Base-by-base conservation (phyloP, 352 stramenopile species). In the Phytophthora kernoviae region DNA sequence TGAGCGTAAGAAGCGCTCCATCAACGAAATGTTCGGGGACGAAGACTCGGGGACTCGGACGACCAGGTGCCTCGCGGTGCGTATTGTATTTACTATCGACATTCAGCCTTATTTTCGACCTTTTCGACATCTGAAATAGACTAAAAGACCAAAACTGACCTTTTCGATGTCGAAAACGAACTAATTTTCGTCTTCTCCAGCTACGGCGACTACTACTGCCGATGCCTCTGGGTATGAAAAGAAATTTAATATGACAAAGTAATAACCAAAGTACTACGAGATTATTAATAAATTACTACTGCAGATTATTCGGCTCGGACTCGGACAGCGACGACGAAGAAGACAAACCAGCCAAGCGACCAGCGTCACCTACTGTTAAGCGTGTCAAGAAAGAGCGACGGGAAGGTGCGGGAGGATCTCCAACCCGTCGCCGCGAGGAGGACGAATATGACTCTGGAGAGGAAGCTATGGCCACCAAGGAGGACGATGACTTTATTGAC, bases 401-500 rank as follows among this genome's bases (percentile, higher is more conserved):
- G 9, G 12, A 75, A 41, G 24, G 6, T 30, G 24, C 24, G 24
- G 24, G 24, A 30, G 24, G 6, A 3, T 30, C 24, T 30, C 6
- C 24, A 30, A 30, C 24, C 6, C 62, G 36, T 42, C 55, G 53
- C 10, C 40, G 58, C 24, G 73, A 68, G 3, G 69, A 76, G 0
- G 87, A 96, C 26, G 87, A 93, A 44, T 96, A 96, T 63, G 87
- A 96, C 47, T 96, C 87, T 4, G 87, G 85, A 2, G 87, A 93
- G 2, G 87, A 96, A 49, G 80, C 69, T 1, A 70, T 77, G n/a
- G 70, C 61, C 37, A 88, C 69, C 10, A 92, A 91, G 48, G 87
- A 94, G 0, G 87, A 96, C 63, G 80, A 96, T 5, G 87, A 90
- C 39, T 96, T 96, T 58, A 96, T 96, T 61, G 87, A 94, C 58